A percentile compares a stretch with the other conserved stretches of the same genome.
Conservation (phyloP, 345 rosid species). For the Rhodamnia argentea region DNA sequence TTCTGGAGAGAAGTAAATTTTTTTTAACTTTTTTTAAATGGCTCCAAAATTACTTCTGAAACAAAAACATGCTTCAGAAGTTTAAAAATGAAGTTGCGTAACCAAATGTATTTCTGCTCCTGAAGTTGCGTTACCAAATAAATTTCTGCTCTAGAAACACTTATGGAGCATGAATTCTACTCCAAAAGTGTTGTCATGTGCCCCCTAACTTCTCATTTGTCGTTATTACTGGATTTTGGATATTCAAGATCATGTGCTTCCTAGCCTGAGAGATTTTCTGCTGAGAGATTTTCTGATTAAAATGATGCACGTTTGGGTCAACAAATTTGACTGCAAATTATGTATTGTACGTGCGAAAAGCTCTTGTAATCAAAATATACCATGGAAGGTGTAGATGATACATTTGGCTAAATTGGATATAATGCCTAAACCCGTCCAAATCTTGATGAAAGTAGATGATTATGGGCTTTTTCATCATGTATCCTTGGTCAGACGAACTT, state of each 20-base stretch:
- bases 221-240: no score
- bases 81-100: no score
- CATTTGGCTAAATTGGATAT: not conserved
- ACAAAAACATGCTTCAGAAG: no score
- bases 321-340: not conserved
- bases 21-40: no score
- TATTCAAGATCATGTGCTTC: not conserved
- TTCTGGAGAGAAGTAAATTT: no score
- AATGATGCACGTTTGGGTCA: not conserved
- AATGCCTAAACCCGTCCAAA: not conserved
- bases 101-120: no score
- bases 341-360: not conserved
- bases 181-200: no score
- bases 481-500: not conserved
- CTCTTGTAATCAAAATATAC: not conserved
- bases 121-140: no score
- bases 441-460: not conserved
- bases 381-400: not conserved
- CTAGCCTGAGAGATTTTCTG: not conserved
- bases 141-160: no score
- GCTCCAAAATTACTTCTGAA: no score
- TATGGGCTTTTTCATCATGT: not conserved
- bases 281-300: not conserved
- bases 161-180: no score
- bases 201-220: no score